A percentile compares a stretch with the other conserved stretches of the same genome.
These are phyloP conservation scores for Dimocarpus longan DNA, from an alignment of 345 rosid genomes.

Conservation along the genomic window DNA sequence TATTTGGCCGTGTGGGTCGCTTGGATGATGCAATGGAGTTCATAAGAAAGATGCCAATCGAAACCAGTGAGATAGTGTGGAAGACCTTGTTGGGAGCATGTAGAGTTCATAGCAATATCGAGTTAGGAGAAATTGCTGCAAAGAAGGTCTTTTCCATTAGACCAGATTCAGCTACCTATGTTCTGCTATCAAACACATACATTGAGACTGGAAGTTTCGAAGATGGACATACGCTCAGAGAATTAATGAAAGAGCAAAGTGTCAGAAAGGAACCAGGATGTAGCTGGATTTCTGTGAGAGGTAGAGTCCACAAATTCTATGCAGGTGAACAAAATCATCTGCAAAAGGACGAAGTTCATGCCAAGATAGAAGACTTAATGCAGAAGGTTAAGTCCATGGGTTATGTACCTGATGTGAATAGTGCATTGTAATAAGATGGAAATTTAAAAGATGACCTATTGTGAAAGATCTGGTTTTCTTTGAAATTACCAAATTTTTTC, in stretches of 20 bases:
- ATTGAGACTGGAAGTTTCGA: constrained; percentile 48
- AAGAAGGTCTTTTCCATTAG: constrained; percentile 41
- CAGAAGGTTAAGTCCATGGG: constrained; percentile 24
- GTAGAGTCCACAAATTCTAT: constrained; percentile 40
- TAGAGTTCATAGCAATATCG: constrained; percentile 54
- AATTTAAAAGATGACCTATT: neutral
- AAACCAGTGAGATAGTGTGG: constrained; percentile 56
- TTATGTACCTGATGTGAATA: constrained; percentile 12
- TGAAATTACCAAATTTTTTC: no score
- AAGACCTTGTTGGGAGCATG: constrained; percentile 63
- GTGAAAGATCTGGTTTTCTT: no score
- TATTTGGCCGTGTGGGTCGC: constrained; percentile 62
- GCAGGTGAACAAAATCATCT: constrained; percentile 44
- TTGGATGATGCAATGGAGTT: constrained; percentile 54
- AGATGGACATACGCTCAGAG: constrained; percentile 40
- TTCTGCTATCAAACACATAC: constrained; percentile 56
- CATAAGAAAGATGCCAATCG: constrained; percentile 49
- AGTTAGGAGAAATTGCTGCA: constrained; percentile 57
- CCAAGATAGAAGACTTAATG: constrained; percentile 32
- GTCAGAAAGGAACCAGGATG: constrained; percentile 60
- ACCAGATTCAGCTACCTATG: constrained; percentile 45
- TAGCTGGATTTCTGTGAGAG: constrained; percentile 52
- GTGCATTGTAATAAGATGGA: constrained; percentile 1
- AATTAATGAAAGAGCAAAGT: constrained; percentile 41
- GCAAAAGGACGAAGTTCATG: constrained; percentile 38